These are phyloP conservation scores for Somion occarium DNA, from an alignment of 1,284 basidiomycete species.

Conservation along the genomic window DNA sequence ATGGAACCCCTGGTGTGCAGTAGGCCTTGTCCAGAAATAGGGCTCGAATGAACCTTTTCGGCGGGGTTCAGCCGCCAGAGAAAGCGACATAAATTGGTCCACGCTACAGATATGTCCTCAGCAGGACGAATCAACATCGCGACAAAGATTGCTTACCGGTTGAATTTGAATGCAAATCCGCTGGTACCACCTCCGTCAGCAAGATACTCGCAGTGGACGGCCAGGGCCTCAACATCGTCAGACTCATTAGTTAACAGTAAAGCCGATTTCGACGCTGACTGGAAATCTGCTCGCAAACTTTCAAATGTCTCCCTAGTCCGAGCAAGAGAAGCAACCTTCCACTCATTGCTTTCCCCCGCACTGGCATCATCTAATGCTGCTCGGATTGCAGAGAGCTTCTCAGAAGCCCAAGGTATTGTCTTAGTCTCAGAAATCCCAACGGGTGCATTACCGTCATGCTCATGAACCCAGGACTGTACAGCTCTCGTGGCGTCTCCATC, in stretches of 20 bases:
- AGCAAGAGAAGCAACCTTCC: constrained; percentile 36
- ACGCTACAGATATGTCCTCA: constrained; percentile 45
- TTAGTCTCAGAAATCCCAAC: constrained; percentile 39
- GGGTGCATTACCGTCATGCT: constrained; percentile 33
- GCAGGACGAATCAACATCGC: constrained; percentile 9
- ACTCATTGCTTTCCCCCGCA: constrained; percentile 36
- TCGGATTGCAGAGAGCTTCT: constrained; percentile 37
- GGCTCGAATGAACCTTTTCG: constrained; percentile 69
- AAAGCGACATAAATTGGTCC: constrained; percentile 74
- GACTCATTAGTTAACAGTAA: constrained; percentile 28
- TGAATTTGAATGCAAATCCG: constrained; percentile 51
- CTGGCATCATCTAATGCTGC: constrained; percentile 40
- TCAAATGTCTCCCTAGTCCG: constrained; percentile 47
- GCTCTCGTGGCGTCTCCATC: constrained; percentile 50
- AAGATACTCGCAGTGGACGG: constrained; percentile 49
- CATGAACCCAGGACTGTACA: constrained; percentile 63
- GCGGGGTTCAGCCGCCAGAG: constrained; percentile 67
- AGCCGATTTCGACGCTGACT: constrained; percentile 43
- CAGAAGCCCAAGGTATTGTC: constrained; percentile 67
- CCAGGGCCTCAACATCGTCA: constrained; percentile 48
- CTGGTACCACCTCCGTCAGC: constrained; percentile 36
- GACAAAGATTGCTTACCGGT: constrained; percentile 40
- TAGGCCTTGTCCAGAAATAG: constrained; percentile 59
- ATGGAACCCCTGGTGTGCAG: constrained; percentile 36
- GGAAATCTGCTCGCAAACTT: constrained; percentile 44